Percentiles rank a stretch among this genome's conserved stretches.
phyloP scores from a whole-genome alignment of 805 yeast genomes.

The Myxozyma melibiosi region DNA sequence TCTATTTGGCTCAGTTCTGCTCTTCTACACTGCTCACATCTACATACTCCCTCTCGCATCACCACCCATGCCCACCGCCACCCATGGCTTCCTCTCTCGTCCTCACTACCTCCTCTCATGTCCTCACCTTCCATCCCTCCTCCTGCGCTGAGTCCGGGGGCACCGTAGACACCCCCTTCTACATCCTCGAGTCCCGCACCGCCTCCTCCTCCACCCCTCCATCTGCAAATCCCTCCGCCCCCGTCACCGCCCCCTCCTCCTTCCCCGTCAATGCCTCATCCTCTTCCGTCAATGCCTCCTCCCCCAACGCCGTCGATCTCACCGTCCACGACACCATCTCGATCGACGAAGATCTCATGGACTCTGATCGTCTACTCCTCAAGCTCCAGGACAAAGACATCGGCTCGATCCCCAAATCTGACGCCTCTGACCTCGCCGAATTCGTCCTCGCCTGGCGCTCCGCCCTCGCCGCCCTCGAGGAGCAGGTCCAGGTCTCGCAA shows the following conservation, averaged over 20 bases:
- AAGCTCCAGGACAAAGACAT: slow-evolving; percentile 21
- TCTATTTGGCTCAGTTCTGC: neutral
- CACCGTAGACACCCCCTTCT: slow-evolving; percentile 18
- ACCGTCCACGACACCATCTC: slow-evolving; percentile 27
- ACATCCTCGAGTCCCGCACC: slow-evolving; percentile 7
- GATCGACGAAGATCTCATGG: slow-evolving; percentile 21
- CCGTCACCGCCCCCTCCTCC: neutral
- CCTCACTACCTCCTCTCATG: slow-evolving; percentile 24
- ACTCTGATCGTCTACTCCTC: slow-evolving; percentile 11
- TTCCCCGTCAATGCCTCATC: too few species aligned
- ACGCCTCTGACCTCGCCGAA: slow-evolving; percentile 34
- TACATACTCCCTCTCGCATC: too few species aligned
- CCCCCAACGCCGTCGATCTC: slow-evolving; percentile 15
- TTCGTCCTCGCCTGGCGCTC: slow-evolving; percentile 40
- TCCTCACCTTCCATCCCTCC: slow-evolving; percentile 19
- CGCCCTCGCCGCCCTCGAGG: slow-evolving; percentile 37
- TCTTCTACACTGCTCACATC: too few species aligned
- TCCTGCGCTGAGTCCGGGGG: slow-evolving; percentile 18
- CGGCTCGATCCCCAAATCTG: slow-evolving; percentile 16
- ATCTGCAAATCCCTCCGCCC: neutral
- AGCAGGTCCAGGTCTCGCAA: slow-evolving; percentile 15
- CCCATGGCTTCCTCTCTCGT: slow-evolving; percentile 9
- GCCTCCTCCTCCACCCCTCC: neutral
- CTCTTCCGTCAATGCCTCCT: neutral
- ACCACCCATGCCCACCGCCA: neutral